Evolutionary conservation across 2,329 filamentous ascomycete genomes (phyloP).

Genomic region (Colletotrichum kahawae): DNA sequence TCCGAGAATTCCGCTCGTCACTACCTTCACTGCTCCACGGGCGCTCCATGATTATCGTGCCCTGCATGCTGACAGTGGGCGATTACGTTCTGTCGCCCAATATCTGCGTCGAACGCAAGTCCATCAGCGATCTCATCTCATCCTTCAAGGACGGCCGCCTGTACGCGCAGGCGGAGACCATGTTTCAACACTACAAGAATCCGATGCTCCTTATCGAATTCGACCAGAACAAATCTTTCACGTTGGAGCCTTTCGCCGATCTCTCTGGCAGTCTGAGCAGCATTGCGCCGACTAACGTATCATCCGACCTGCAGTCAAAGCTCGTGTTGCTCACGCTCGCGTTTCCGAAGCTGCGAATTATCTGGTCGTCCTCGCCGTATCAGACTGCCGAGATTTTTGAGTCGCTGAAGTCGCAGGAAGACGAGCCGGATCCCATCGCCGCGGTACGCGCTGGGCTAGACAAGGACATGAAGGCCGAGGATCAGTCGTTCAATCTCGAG

Average conservation of each 20-base stretch:
- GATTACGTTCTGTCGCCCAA: constrained; percentile 93
- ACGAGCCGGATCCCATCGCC: constrained; percentile 87
- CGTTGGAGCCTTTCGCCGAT: constrained; percentile 81
- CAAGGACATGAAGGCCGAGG: constrained; percentile 62
- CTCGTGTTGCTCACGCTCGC: constrained; percentile 90
- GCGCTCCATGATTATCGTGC: constrained; percentile 84
- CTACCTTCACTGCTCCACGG: constrained; percentile 91
- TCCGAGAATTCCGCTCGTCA: constrained; percentile 93
- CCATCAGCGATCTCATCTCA: constrained; percentile 85
- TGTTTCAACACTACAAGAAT: constrained; percentile 90
- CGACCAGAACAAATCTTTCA: constrained; percentile 96
- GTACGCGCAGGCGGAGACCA: constrained; percentile 90
- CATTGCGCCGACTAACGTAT: constrained; percentile 61
- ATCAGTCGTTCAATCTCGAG: constrained; percentile 79
- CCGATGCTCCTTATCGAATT: constrained; percentile 97
- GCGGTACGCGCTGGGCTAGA: constrained; percentile 86
- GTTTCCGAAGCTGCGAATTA: constrained; percentile 87
- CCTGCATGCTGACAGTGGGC: constrained; percentile 94
- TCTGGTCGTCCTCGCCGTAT: constrained; percentile 93
- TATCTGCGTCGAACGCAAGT: constrained; percentile 95
- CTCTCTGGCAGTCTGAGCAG: constrained; percentile 65
- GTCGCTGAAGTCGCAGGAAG: constrained; percentile 85
- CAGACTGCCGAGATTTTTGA: constrained; percentile 98
- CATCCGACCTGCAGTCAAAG: constrained; percentile 85
- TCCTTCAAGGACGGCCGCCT: constrained; percentile 92